Evolutionary conservation across 2,329 filamentous ascomycete genomes (phyloP).

Genomic region (Fusarium sarcochroum): DNA sequence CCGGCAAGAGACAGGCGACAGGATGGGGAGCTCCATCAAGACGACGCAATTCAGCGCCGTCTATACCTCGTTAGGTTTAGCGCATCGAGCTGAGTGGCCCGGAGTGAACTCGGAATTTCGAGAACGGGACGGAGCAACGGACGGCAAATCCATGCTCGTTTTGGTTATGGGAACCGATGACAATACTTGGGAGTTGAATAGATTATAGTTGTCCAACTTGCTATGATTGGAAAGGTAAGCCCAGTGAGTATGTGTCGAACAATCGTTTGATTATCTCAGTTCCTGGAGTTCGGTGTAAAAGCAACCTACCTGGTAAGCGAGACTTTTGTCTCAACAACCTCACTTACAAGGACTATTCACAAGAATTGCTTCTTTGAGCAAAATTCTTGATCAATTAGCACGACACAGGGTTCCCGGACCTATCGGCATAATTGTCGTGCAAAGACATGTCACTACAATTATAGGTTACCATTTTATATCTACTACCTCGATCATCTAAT

Average conservation of each 20-base stretch:
- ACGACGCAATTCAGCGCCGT: constrained; percentile 19
- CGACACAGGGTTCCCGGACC: background rate
- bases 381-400: constrained; percentile 3
- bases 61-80: constrained; percentile 26
- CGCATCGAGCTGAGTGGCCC: constrained; percentile 35
- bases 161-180: background rate
- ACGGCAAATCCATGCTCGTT: background rate
- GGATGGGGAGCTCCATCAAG: constrained; percentile 38
- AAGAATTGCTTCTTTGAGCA: background rate
- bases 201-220: too few species aligned
- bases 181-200: background rate
- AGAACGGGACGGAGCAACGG: constrained; percentile 41
- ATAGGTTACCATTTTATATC: background rate
- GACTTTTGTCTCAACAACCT: background rate
- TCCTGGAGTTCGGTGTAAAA: background rate
- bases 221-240: too few species aligned
- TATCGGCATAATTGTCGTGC: background rate
- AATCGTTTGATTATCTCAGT: background rate
- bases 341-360: constrained; percentile 7
- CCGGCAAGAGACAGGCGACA: constrained; percentile 25
- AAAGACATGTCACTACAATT: background rate
- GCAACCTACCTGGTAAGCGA: too few species aligned
- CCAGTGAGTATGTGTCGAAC: too few species aligned
- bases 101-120: constrained; percentile 47
- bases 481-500: background rate